A percentile compares a stretch with the other conserved stretches of the same genome.
phyloP scores from a whole-genome alignment of 495 filamentous ascomycete genomes.

The Aspergillus bridgeri region DNA sequence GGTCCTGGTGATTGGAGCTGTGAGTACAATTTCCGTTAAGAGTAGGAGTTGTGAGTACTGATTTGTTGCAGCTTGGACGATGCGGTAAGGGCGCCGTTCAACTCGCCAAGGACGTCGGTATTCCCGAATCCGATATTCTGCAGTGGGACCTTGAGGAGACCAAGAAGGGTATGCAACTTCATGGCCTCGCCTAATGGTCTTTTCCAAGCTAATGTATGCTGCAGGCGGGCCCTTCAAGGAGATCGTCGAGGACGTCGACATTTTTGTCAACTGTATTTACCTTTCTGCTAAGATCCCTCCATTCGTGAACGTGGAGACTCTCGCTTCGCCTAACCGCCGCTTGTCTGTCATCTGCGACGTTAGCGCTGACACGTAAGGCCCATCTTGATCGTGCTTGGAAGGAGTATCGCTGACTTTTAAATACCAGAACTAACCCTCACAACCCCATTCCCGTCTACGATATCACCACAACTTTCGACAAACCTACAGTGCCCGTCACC shows the following conservation, averaged over 20 bases:
- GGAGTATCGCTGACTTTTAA: not conserved
- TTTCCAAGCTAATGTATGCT: constrained; percentile 1
- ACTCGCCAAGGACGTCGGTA: constrained; percentile 69
- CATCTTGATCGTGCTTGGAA: not conserved
- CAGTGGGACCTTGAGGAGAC: constrained; percentile 96
- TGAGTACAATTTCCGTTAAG: constrained; percentile 21
- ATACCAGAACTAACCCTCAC: constrained; percentile 60
- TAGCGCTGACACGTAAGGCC: constrained; percentile 59
- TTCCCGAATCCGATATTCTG: constrained; percentile 69
- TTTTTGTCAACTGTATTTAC: constrained; percentile 95
- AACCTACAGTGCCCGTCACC: constrained; percentile 74
- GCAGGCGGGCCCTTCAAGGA: constrained; percentile 79
- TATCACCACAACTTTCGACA: constrained; percentile 74
- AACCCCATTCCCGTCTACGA: constrained; percentile 84
- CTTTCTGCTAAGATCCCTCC: constrained; percentile 64
- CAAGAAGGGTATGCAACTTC: constrained; percentile 31
- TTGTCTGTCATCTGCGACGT: constrained; percentile 90
- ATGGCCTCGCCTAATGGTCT: not conserved
- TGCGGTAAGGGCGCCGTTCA: constrained; percentile 86
- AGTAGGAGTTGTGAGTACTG: constrained; percentile 1
- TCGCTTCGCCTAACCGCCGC: constrained; percentile 64
- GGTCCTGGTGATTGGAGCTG: constrained; percentile 59
- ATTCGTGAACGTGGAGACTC: constrained; percentile 69
- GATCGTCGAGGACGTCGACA: constrained; percentile 65
- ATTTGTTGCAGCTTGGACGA: constrained; percentile 57